Conservation (phyloP, 768 basidiomycete species). For the Trametes cingulata region DNA sequence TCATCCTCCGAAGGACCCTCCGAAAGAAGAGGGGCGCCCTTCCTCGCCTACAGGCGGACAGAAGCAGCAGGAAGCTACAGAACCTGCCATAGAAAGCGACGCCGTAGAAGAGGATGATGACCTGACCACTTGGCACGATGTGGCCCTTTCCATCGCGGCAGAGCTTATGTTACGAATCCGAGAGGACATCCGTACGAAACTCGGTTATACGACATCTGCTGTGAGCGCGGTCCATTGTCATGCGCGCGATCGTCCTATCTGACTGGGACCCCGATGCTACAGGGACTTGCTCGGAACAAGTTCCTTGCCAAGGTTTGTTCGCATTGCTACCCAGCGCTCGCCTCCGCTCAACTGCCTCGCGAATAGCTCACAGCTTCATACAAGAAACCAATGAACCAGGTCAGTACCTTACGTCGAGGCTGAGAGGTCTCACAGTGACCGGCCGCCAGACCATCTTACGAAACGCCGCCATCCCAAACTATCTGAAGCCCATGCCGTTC, state of each 20-base stretch:
- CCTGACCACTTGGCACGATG: conserved; percentile 82
- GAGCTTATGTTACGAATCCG: conserved; percentile 81
- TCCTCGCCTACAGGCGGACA: background rate
- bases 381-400: conserved; percentile 89
- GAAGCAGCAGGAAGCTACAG: background rate
- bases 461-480: conserved; percentile 79
- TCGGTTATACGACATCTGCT: conserved; percentile 94
- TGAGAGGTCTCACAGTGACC: background rate
- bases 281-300: conserved; percentile 93
- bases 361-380: conserved; percentile 83
- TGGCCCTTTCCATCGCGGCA: conserved; percentile 86
- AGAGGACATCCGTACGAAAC: conserved; percentile 59
- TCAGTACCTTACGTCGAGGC: conserved; percentile 31
- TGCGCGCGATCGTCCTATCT: background rate
- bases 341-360: background rate
- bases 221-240: conserved; percentile 43
- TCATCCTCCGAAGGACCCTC: conserved; percentile 32
- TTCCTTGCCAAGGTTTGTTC: conserved; percentile 83
- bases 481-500: conserved; percentile 82
- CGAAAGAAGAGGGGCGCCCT: conserved; percentile 17
- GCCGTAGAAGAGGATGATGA: conserved; percentile 32
- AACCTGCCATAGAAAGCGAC: background rate
- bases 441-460: conserved; percentile 73
- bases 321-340: conserved; percentile 71
- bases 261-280: background rate